A percentile compares a stretch with the other conserved stretches of the same genome.
Conservation (phyloP, 2,329 filamentous ascomycete genomes). For the Lachnellula suecica region DNA sequence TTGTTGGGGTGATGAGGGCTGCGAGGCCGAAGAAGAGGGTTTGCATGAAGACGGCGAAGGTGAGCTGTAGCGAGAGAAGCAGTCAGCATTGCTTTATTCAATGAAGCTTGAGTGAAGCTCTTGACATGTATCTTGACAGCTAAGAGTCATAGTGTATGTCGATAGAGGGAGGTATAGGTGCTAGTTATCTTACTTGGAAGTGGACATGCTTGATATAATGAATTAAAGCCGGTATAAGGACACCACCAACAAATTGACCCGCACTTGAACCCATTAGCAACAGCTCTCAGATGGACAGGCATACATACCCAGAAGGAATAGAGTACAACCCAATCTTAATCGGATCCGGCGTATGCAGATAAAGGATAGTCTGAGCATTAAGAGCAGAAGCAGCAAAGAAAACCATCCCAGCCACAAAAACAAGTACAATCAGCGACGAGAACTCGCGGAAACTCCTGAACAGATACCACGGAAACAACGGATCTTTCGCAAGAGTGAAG, state of each 20-base stretch:
- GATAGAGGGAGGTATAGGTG: too few species aligned
- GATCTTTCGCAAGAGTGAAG: slow-evolving; percentile 36
- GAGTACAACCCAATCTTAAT: slow-evolving; percentile 17
- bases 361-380: slow-evolving; percentile 18
- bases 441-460: slow-evolving; percentile 41
- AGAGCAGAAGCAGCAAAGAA: slow-evolving; percentile 34
- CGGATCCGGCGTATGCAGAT: slow-evolving; percentile 8
- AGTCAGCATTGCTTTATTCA: too few species aligned
- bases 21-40: slow-evolving; percentile 22
- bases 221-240: slow-evolving; percentile 13
- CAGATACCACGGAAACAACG: slow-evolving; percentile 42
- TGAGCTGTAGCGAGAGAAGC: slow-evolving; percentile 17
- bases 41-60: slow-evolving; percentile 32
- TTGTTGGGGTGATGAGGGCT: slow-evolving; percentile 15
- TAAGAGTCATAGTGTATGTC: background rate
- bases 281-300: background rate
- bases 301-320: slow-evolving; percentile 11
- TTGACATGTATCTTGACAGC: too few species aligned
- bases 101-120: background rate
- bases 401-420: slow-evolving; percentile 42
- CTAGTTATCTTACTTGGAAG: slow-evolving; percentile 30
- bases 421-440: slow-evolving; percentile 39
- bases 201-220: slow-evolving; percentile 38
- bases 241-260: slow-evolving; percentile 17
- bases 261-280: background rate